These are phyloP conservation scores for Amphibolis antarctica DNA, from an alignment of 106 monocot species.

Conservation along the genomic window DNA sequence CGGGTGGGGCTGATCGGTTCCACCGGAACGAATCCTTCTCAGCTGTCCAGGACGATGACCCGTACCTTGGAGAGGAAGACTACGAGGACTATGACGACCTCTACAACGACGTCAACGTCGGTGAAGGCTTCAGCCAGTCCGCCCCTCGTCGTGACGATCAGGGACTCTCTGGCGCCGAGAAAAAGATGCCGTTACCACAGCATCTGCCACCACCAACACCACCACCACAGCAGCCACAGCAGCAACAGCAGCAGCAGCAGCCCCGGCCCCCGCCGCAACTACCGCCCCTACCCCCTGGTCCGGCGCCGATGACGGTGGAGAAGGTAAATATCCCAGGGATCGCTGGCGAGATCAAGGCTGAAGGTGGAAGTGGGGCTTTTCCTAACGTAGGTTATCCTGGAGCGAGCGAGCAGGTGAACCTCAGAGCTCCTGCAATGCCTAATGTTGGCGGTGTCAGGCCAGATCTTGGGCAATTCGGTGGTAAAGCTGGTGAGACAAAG, in stretches of 20 bases:
- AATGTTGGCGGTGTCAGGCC: neutral
- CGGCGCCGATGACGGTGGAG: neutral
- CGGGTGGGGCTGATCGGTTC: conserved; percentile 15
- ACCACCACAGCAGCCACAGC: too few relatives aligned
- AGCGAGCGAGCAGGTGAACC: neutral
- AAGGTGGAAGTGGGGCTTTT: neutral
- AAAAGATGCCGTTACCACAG: neutral
- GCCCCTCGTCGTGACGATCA: neutral
- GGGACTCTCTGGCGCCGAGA: neutral
- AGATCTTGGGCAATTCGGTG: neutral
- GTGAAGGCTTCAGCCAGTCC: conserved; percentile 50
- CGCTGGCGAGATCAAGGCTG: neutral
- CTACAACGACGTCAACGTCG: conserved; percentile 86
- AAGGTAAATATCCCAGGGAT: neutral
- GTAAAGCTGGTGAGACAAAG: neutral
- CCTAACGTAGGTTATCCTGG: neutral
- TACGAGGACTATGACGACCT: conserved; percentile 67
- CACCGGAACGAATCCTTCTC: conserved; percentile 59
- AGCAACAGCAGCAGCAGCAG: conserved; percentile 10
- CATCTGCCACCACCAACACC: neutral
- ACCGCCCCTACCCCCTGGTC: conserved; percentile 6
- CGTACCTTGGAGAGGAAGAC: conserved; percentile 60
- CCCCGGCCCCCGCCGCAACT: neutral
- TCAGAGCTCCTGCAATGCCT: neutral
- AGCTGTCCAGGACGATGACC: conserved; percentile 73